These are phyloP conservation scores for Metschnikowia peoriensis DNA, from an alignment of 805 yeast genomes.

Conservation along the genomic window DNA sequence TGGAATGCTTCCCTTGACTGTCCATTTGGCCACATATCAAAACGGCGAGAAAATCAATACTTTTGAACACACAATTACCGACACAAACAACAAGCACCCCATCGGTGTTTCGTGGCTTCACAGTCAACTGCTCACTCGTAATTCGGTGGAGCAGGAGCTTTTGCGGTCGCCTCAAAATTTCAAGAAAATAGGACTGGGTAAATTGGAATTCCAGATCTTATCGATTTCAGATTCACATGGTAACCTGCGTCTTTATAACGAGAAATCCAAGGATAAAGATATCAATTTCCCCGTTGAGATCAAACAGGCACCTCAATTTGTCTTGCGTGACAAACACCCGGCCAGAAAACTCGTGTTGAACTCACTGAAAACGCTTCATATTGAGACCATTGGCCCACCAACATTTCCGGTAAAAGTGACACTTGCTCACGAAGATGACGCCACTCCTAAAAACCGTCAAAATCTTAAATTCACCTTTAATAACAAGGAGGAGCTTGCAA, in stretches of 20 bases:
- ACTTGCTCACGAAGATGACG: slow-evolving; percentile 30
- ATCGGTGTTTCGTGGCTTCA: slow-evolving; percentile 32
- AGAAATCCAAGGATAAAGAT: slow-evolving; percentile 36
- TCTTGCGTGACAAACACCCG: slow-evolving; percentile 22
- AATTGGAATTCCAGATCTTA: slow-evolving; percentile 34
- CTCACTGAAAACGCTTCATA: slow-evolving; percentile 28
- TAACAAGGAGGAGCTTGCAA: slow-evolving; percentile 23
- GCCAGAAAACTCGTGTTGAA: slow-evolving; percentile 25
- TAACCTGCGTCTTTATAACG: slow-evolving; percentile 32
- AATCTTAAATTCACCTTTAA: slow-evolving; percentile 27
- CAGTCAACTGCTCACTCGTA: slow-evolving; percentile 25
- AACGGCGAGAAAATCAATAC: slow-evolving; percentile 25
- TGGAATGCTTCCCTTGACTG: slow-evolving; percentile 71
- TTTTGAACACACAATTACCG: slow-evolving; percentile 25
- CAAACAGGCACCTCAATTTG: slow-evolving; percentile 25
- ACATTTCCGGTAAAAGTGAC: slow-evolving; percentile 33
- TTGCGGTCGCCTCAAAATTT: slow-evolving; percentile 27
- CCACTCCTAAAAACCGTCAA: slow-evolving; percentile 23
- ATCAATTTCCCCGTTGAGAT: slow-evolving; percentile 30
- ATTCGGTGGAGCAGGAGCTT: slow-evolving; percentile 35
- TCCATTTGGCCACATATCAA: slow-evolving; percentile 25
- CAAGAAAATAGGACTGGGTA: slow-evolving; percentile 19
- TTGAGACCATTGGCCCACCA: slow-evolving; percentile 15
- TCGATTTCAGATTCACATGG: slow-evolving; percentile 36
- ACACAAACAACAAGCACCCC: slow-evolving; percentile 20